Evolutionary conservation across 2,329 filamentous ascomycete genomes (phyloP), one percentile per base, ranked within the genome.

Genomic region (Thelonectria blattea): DNA sequence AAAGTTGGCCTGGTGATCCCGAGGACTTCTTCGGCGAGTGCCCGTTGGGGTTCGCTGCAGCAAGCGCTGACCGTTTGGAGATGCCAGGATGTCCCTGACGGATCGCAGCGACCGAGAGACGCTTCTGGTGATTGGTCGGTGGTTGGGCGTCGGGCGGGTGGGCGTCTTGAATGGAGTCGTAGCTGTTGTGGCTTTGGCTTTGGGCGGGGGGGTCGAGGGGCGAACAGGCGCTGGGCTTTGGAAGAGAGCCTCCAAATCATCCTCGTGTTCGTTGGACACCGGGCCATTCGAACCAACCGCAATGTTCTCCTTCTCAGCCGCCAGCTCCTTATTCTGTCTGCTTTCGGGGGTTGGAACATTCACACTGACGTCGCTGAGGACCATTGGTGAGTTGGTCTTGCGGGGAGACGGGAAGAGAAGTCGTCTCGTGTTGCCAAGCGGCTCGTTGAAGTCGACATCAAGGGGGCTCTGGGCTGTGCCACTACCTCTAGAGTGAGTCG

Each of bases 391-490:
- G 37, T 83, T 85, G 30, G 87, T 84, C 65, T 89, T 90, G 45
- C 88, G 83, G 2, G 91, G 91, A 0, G 90, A 93, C 1, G 91
- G 90, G 70, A 95, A 95, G 1, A 95, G 80, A 2, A 93, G 76
- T 59, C 92, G 83, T 61, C 90, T 83, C 1, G 90, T 93, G 52
- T 73, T 76, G 34, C 84, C 85, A 17, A 82, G 74, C 12, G 77
- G 74, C n/a, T 78, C 74, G 55, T 80, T 75, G 51, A 84, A 76
- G 34, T 82, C 80, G 52, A 80, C 68, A 42, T 84, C 79, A 34
- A 88, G 85, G 15, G 86, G 86, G 66, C 82, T 87, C 50, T 83
- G 77, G 15, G 79, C 82, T 30, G 83, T 85, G 47, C 85, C 86
- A 61, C 79, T 83, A 30, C 79, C 82, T 65, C 79, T 75, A n/a